phyloP scores from a whole-genome alignment of 1,284 basidiomycete species.

The Chondrostereum purpureum region DNA sequence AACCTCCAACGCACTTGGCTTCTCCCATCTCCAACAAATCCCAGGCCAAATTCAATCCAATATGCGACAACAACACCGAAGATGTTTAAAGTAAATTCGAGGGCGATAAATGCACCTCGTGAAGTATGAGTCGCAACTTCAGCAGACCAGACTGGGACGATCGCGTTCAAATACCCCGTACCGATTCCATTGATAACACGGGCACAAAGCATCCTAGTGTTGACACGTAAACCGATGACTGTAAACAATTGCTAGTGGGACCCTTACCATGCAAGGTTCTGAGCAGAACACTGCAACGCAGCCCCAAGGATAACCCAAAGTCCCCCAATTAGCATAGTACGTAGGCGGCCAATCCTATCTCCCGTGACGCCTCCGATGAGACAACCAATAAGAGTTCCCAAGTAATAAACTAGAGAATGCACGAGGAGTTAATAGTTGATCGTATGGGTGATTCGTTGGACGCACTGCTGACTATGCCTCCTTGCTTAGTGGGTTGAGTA shows the following conservation, averaged over 20 bases:
- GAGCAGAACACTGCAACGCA: conserved; percentile 43
- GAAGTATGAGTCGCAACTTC: conserved; percentile 42
- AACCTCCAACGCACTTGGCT: conserved; percentile 27
- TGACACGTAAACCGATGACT: neutral
- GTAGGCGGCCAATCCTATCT: conserved; percentile 36
- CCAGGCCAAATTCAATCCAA: conserved; percentile 47
- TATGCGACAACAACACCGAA: conserved; percentile 50
- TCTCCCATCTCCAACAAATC: conserved; percentile 39
- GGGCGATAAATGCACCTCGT: conserved; percentile 32
- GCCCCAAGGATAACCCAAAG: conserved; percentile 42
- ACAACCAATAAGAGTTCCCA: conserved; percentile 43
- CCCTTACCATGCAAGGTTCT: conserved; percentile 38
- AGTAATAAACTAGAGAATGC: conserved; percentile 37
- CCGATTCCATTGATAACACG: conserved; percentile 47
- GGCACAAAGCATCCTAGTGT: conserved; percentile 44
- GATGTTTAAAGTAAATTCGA: conserved; percentile 37
- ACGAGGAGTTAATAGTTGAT: too few species aligned
- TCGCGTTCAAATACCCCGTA: conserved; percentile 44
- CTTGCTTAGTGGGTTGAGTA: conserved; percentile 43
- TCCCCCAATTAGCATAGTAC: conserved; percentile 36
- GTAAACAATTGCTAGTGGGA: neutral
- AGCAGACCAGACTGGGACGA: conserved; percentile 47
- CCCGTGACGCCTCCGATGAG: conserved; percentile 36
- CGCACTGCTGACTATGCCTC: conserved; percentile 42
- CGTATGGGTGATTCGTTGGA: too few species aligned